Evolutionary conservation across 768 basidiomycete genomes (phyloP), one percentile per base, ranked within the genome.

Genomic region (Naematelia encephala): DNA sequence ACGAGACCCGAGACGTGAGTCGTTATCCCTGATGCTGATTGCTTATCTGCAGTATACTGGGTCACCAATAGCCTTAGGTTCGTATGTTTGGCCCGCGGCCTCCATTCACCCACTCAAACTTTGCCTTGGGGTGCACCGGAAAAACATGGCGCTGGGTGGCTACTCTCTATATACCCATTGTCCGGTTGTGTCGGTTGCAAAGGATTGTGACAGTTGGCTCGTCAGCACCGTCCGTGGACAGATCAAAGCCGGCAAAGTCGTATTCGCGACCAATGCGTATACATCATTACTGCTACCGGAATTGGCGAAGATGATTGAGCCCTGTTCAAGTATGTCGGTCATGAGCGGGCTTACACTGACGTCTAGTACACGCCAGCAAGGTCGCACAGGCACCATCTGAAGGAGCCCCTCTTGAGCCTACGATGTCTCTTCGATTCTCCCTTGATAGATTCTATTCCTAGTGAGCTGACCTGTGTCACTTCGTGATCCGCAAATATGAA

Each of bases 181-280:
- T 3, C 64, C 68, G 1, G 65, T 60, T 5, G 43, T 80, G 86
- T 43, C 52, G 67, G 26, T 57, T 30, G 60, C 48, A 4, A 26
- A 26, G 44, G 57, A 57, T 39, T 47, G 47, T 19, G 44, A 43
- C 10, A 23, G 5, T 4, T 89, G 86, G 86, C 69, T 69, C 0
- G 73, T 88, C 11, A 65, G 70, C 3, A 92, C 90, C 0, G 82
- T 85, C 0, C 82, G 89, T n/a, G 90, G 91, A 1, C 62, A 68
- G 1, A 73, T 91, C 23, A 46, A 71, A 2, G 85, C 87, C 62
- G 75, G 80, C n/a, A 84, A 85, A 59, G 82, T 94, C 46, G 79
- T 96, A 2, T 89, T 92, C 70, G 90, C 89, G 0, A 92, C 90
- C 10, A 96, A 96, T 66, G 92, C 80, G 0, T 92, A 93, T 61